Base-by-base conservation (phyloP, 2,329 filamentous ascomycete species). In the Phoma sp. region DNA sequence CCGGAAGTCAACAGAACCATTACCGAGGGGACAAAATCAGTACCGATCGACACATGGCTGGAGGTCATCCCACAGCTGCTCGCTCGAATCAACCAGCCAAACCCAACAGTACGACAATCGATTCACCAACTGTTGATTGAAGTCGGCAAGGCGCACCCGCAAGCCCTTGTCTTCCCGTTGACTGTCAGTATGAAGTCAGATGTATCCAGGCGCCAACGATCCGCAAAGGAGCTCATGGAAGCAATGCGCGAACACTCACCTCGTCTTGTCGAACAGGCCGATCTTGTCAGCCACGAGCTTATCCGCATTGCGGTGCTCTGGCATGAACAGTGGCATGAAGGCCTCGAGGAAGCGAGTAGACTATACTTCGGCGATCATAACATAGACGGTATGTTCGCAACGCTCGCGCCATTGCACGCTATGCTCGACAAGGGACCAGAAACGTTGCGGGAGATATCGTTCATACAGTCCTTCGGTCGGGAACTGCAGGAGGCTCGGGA, bases 271-370 rank as follows among this genome's bases (percentile, higher is more conserved):
- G 91, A 97, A 61, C 95, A 99, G 76, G 95, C 95, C 29, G 93
- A 96, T 71, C 83, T 93, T 39, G 93, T 99, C 63, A 98, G 93
- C 73, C 90, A 95, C 69, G 96, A 99, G 74, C 85, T 99, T 50
- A 98, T 99, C 69, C 88, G 95, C 45, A 96, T 99, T 54, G 95
- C 95, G 14, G 93, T 99, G 2, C 77, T 99, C 20, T 99, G 96
- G 96, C 95, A 99, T 71, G 95, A 99, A 70, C 90, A 96, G 62
- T 99, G 95, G 95, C 95, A 99, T 64, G 96, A 99, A 76, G 96
- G 91, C 23, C 82, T 99, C 14, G 95, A 99, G 76, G 96, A 99
- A 78, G 96, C 95, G 1, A 97, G 92, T 26, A 86, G 95, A 47
- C 81, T 99, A 15, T 99, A 98, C 80, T 99, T 99, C 76, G 95